Base-by-base conservation (phyloP, 169 alveolate genomes). In the Eimeria brunetti region DNA sequence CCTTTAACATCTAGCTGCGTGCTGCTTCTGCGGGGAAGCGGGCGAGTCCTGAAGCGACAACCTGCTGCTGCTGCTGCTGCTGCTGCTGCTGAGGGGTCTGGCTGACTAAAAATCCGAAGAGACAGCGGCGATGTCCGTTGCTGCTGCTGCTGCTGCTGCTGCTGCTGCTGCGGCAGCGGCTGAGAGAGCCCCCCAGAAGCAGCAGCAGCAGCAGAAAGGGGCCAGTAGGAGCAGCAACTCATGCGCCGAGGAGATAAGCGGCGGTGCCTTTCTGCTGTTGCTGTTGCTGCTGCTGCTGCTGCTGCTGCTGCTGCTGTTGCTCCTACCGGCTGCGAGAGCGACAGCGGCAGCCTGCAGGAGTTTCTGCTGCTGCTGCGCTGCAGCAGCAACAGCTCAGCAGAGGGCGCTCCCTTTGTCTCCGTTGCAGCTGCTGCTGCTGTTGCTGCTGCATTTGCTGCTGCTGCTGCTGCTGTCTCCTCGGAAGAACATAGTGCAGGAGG, bases 361-460 rank as follows among this genome's bases (percentile, higher is more conserved):
- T n/a, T n/a, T 16, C 38, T 22, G 78, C 78, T 67, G 44, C 18
- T 18, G n/a, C n/a, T n/a, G n/a, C n/a, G n/a, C n/a, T n/a, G n/a
- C n/a, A n/a, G n/a, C n/a, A n/a, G n/a, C n/a, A 18, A 56, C 64
- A 18, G 64, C 64, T 56, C 64, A 9, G 64, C 64, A n/a, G n/a
- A n/a, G 64, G 24, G 9, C 18, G 9, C 64, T 56, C 64, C 64
- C 64, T 56, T 9, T 56, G 64, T 56, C 64, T 56, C 64, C 64
- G 64, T 18, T 56, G 64, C 64, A 12, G 51, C 83, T 71, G 83
- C 51, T 71, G 83, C 51, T 36, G 49, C n/a, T 36, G 83, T 24
- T 36, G 83, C 56, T 73, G 75, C 38, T 64, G 75, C 75, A 64
- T 27, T 27, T 64, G 75, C 38, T 64, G 75, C 75, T 64, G 75